Conservation (phyloP, 441 rosid genomes). For the Gossypium gossypioides region DNA sequence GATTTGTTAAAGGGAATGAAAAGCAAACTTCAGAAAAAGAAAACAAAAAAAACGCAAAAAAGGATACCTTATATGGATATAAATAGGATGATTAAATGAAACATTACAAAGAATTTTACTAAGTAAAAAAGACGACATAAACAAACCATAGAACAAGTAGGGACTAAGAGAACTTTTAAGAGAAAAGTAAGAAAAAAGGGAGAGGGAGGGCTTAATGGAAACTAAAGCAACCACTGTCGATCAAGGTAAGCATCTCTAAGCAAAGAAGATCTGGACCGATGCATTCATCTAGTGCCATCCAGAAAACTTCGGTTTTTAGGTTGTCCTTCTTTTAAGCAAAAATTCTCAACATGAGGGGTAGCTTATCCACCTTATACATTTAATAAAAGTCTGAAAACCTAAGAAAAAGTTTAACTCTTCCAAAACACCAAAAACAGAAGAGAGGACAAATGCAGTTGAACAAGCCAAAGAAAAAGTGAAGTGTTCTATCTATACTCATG, state of each 20-base stretch:
- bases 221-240: not conserved
- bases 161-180: not conserved
- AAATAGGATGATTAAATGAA: not conserved
- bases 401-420: not conserved
- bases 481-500: not conserved
- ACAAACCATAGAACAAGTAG: conserved; percentile 1
- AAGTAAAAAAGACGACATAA: not conserved
- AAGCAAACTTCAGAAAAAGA: not conserved
- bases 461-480: not conserved
- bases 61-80: not conserved
- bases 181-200: not conserved
- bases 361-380: not conserved
- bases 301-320: not conserved
- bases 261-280: not conserved
- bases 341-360: not conserved
- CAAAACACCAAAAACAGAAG: not conserved
- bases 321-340: not conserved
- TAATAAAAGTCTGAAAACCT: not conserved
- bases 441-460: not conserved
- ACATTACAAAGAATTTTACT: not conserved
- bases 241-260: not conserved
- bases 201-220: not conserved
- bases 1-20: not conserved
- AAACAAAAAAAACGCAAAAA: not conserved
- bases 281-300: not conserved